Conservation (phyloP, 345 rosid species). For the Lepidium didymum region DNA sequence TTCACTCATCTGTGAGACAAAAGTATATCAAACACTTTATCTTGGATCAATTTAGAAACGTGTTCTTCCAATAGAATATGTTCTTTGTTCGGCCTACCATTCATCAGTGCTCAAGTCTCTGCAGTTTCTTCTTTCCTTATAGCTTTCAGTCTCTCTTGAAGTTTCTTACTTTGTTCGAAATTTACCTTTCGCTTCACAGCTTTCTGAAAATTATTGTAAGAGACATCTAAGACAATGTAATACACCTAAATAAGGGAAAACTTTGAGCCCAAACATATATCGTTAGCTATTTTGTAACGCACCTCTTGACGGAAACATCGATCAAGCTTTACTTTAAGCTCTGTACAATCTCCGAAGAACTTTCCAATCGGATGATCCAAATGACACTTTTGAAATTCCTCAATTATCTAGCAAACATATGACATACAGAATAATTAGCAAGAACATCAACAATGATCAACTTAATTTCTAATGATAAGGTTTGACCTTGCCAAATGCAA, state of each 20-base stretch:
- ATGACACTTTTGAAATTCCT: constrained; percentile 87
- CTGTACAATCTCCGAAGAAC: constrained; percentile 85
- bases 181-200: constrained; percentile 85
- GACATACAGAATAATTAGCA: not conserved
- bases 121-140: constrained; percentile 48
- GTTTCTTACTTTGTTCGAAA: constrained; percentile 51
- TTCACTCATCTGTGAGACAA: not conserved
- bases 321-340: constrained; percentile 76
- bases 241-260: not conserved
- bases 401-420: constrained; percentile 51
- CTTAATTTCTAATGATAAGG: not conserved
- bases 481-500: not conserved
- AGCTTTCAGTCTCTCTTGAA: constrained; percentile 43
- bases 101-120: constrained; percentile 20
- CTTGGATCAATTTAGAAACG: not conserved
- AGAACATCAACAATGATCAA: not conserved
- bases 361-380: constrained; percentile 71
- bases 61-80: not conserved
- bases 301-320: constrained; percentile 84
- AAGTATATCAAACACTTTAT: not conserved
- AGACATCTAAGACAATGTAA: constrained; percentile 3
- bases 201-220: constrained; percentile 43
- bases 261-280: not conserved
- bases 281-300: not conserved
- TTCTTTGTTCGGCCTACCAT: not conserved